phyloP scores from a whole-genome alignment of 2,329 filamentous ascomycete genomes.

The Talaromyces sp. region DNA sequence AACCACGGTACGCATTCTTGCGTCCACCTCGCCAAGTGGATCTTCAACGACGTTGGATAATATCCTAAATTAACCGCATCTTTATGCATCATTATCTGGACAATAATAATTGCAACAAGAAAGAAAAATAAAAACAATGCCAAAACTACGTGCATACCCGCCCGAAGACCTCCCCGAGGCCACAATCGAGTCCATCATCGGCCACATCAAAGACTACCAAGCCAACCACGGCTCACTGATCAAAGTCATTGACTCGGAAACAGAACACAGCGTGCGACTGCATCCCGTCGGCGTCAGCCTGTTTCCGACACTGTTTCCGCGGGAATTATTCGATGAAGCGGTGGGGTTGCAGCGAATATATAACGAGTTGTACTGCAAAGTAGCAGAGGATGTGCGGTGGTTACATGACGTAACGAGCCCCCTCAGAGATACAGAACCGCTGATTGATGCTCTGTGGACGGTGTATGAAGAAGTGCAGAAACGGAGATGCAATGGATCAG shows the following conservation, averaged over 20 bases:
- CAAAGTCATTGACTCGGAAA: constrained; percentile 25
- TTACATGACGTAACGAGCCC: constrained; percentile 26
- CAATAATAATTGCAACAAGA: no score
- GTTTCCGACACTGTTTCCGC: constrained; percentile 32
- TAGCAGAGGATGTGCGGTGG: constrained; percentile 40
- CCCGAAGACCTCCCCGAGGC: constrained; percentile 31
- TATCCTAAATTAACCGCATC: neutral
- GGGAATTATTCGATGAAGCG: constrained; percentile 37
- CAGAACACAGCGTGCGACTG: constrained; percentile 23
- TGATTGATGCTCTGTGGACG: constrained; percentile 34
- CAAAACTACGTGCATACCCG: constrained; percentile 16
- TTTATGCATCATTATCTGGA: neutral
- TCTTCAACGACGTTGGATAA: neutral
- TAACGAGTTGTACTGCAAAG: constrained; percentile 50
- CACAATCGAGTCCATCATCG: constrained; percentile 23
- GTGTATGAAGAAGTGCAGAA: constrained; percentile 29
- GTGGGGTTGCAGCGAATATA: constrained; percentile 53
- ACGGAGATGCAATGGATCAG: constrained; percentile 15
- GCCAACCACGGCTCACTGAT: constrained; percentile 38
- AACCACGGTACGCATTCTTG: neutral
- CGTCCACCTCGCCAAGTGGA: neutral
- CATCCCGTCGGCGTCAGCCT: constrained; percentile 30
- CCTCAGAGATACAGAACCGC: constrained; percentile 28
- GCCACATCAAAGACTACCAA: constrained; percentile 38
- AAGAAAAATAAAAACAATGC: neutral